A percentile compares a stretch with the other conserved stretches of the same genome.
These are phyloP conservation scores for Microsporum ferrugineum DNA, from an alignment of 2,329 filamentous ascomycete genomes.

Conservation along the genomic window DNA sequence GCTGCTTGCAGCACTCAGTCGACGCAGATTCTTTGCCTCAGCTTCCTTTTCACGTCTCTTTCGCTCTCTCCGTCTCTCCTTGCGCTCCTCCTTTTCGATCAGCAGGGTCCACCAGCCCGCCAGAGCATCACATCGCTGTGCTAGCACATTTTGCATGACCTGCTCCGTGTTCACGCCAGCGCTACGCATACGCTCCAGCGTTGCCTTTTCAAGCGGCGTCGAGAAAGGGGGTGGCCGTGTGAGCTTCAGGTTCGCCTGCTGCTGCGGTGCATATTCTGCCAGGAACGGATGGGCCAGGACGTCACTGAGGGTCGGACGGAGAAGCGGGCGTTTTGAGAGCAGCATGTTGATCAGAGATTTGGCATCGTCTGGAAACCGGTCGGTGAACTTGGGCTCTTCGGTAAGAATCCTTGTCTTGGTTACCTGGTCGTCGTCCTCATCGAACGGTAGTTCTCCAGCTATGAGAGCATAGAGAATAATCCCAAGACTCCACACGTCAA, in stretches of 20 bases:
- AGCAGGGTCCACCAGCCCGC: slow-evolving; percentile 94
- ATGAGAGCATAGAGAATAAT: slow-evolving; percentile 80
- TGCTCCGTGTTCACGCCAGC: slow-evolving; percentile 89
- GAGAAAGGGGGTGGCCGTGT: slow-evolving; percentile 73
- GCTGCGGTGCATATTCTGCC: slow-evolving; percentile 70
- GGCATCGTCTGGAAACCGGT: slow-evolving; percentile 66
- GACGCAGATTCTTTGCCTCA: slow-evolving; percentile 65
- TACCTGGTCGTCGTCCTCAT: slow-evolving; percentile 83
- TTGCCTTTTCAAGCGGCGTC: slow-evolving; percentile 78
- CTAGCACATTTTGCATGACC: slow-evolving; percentile 85
- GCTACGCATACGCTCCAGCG: slow-evolving; percentile 80
- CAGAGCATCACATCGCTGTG: slow-evolving; percentile 78
- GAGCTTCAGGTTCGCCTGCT: slow-evolving; percentile 78
- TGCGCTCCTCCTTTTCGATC: slow-evolving; percentile 87
- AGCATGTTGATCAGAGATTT: slow-evolving; percentile 63
- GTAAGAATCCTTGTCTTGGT: slow-evolving; percentile 77
- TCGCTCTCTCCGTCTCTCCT: slow-evolving; percentile 64
- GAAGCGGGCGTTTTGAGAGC: slow-evolving; percentile 79
- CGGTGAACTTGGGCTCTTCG: slow-evolving; percentile 75
- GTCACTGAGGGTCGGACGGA: slow-evolving; percentile 70
- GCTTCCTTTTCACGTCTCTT: slow-evolving; percentile 77
- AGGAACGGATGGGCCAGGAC: slow-evolving; percentile 83
- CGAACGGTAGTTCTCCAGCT: slow-evolving; percentile 76
- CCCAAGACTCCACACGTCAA: slow-evolving; percentile 95
- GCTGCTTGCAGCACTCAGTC: slow-evolving; percentile 81